Evolutionary conservation across 2,329 filamentous ascomycete species (phyloP).

Genomic region (Helicocarpus griseus): DNA sequence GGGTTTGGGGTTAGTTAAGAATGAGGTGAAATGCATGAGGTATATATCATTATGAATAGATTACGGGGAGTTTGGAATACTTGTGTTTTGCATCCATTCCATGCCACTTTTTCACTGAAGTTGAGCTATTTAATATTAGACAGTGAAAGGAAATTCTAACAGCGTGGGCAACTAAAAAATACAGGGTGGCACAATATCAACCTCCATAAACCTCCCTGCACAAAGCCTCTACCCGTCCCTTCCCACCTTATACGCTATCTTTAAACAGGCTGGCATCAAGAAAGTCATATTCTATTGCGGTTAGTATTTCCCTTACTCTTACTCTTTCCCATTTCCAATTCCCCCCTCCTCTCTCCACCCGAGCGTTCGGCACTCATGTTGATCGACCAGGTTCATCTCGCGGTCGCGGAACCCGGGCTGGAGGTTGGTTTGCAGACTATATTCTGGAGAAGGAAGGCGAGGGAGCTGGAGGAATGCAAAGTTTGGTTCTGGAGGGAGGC

Average conservation of each 20-base stretch:
- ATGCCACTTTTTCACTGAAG: too few species aligned
- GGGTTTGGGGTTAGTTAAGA: background rate
- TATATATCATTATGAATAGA: too few species aligned
- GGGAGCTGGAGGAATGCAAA: slow-evolving; percentile 30
- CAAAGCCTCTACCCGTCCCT: slow-evolving; percentile 31
- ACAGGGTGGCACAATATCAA: slow-evolving; percentile 51
- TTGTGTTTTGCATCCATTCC: too few species aligned
- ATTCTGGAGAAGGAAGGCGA: slow-evolving; percentile 27
- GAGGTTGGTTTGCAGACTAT: slow-evolving; percentile 48
- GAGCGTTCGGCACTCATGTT: background rate
- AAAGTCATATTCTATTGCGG: slow-evolving; percentile 34
- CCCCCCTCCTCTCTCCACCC: background rate
- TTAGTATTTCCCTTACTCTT: slow-evolving; percentile 15
- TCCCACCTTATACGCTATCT: slow-evolving; percentile 26
- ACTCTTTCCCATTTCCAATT: background rate
- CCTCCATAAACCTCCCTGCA: slow-evolving; percentile 41
- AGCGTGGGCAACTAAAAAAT: slow-evolving; percentile 2
- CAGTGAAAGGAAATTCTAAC: background rate
- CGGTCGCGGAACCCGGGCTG: slow-evolving; percentile 46
- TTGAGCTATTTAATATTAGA: too few species aligned
- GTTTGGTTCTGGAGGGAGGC: slow-evolving; percentile 42
- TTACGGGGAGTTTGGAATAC: too few species aligned
- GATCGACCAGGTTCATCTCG: slow-evolving; percentile 40
- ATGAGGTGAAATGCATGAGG: too few species aligned
- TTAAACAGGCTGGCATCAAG: slow-evolving; percentile 21